Conservation (phyloP, 345 rosid species). For the Cardamine resedifolia region DNA sequence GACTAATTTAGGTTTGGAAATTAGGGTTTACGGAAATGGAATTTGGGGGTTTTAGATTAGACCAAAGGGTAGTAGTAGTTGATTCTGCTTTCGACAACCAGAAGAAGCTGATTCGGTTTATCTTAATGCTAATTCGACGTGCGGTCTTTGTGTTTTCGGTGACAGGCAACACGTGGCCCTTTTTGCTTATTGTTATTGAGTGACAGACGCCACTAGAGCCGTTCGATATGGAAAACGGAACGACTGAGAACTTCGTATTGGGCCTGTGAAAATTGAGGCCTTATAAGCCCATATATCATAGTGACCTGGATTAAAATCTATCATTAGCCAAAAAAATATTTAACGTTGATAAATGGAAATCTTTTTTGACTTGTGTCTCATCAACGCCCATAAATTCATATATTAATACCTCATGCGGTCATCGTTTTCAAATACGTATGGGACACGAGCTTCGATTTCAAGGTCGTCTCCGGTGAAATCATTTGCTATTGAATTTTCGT, state of each 20-base stretch:
- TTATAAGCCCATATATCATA: not conserved
- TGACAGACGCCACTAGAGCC: too few relatives aligned
- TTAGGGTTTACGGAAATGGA: not conserved
- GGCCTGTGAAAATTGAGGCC: not conserved
- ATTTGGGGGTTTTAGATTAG: not conserved
- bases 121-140: not conserved
- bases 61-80: not conserved
- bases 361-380: not conserved
- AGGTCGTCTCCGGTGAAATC: not conserved
- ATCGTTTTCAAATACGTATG: constrained; percentile 20
- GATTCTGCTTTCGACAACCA: constrained; percentile 1
- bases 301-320: not conserved
- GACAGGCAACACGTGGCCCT: not conserved
- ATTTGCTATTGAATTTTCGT: not conserved
- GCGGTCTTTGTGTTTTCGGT: not conserved
- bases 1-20: too few relatives aligned
- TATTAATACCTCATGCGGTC: not conserved
- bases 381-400: not conserved
- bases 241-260: not conserved
- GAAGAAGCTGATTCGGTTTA: not conserved
- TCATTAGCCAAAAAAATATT: not conserved
- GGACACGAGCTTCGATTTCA: constrained; percentile 24
- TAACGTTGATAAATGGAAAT: not conserved
- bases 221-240: not conserved
- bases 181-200: not conserved